Base-by-base conservation (phyloP, 2,329 filamentous ascomycete genomes). In the Penicillium sp. region DNA sequence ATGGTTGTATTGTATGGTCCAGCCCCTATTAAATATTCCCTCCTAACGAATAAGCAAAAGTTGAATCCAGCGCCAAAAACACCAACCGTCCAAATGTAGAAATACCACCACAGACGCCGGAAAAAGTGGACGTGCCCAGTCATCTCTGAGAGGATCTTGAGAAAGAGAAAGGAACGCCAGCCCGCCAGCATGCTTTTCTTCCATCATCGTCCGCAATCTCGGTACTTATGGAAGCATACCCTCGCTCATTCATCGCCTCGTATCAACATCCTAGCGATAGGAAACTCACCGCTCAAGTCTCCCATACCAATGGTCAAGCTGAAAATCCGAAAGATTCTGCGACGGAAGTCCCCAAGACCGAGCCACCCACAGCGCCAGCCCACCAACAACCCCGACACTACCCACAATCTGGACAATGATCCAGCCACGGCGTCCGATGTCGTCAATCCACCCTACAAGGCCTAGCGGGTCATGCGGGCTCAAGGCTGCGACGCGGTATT, bases 401-500 rank as follows among this genome's bases (percentile, higher is more conserved):
- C 91, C 90, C 22, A 93, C 75, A 5, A 96, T 79, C 72, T 93
- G 90, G 39, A 96, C 78, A 0, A 90, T 83, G 49, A 89, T 75
- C 79, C 88, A 88, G 0, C 90, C 85, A 48, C 83, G 84, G 47
- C 83, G 82, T 66, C 84, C 87, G 41, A 96, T 70, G 38, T 86
- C 84, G 20, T 89, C 86, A 2, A 86, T 85, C 63, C 92, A 83
- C 62, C 88, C 83, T 54, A 96, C 81, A 38, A 96, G 74, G 0
- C 92, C 92, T 0, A 96, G 81, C 0, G 93, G 93, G 73, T 97
- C 93, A 60, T 90, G 84, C 37, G 86, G 82, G 66, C 82, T 81
- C 50, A 83, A 65, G 20, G 76, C 60, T 4, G 69, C 51, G 51
- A 71, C 59, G 61, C 72, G 69, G 67, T 78, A 73, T 68, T 74